Percentiles rank a stretch among this genome's conserved stretches.
Conservation (phyloP, 495 filamentous ascomycete genomes). For the Lasiosphaeriaceae sp. region DNA sequence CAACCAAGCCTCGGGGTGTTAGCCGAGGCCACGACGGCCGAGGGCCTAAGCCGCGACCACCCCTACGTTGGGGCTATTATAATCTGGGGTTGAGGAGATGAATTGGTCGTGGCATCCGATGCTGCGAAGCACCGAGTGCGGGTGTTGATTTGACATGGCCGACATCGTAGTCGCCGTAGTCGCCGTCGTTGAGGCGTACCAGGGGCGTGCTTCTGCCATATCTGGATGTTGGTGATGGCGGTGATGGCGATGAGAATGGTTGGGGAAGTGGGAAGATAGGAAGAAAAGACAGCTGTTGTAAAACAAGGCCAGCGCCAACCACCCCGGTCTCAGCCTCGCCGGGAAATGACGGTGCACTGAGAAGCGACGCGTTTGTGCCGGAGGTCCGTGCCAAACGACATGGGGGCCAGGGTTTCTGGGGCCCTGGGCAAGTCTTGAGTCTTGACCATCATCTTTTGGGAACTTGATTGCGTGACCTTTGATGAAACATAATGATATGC, state of each 20-base stretch:
- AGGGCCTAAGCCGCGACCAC: slow-evolving; percentile 38
- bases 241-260: slow-evolving; percentile 1
- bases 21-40: slow-evolving; percentile 11
- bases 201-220: slow-evolving; percentile 24
- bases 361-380: too few species aligned
- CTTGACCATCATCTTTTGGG: too few species aligned
- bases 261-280: background rate
- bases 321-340: background rate
- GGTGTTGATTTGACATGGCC: slow-evolving; percentile 20
- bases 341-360: background rate
- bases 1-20: background rate
- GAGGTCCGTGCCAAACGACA: too few species aligned
- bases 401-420: too few species aligned
- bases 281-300: slow-evolving; percentile 3
- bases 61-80: slow-evolving; percentile 75
- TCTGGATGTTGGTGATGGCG: slow-evolving; percentile 8
- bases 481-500: too few species aligned
- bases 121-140: background rate
- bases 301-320: background rate
- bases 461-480: too few species aligned
- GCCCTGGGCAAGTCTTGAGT: too few species aligned
- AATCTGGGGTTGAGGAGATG: slow-evolving; percentile 21
- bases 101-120: background rate
- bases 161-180: slow-evolving; percentile 25
- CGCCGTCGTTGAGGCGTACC: slow-evolving; percentile 11